Evolutionary conservation across 495 filamentous ascomycete species (phyloP), one percentile per base, ranked within the genome.

Genomic region (Daldinia grandis): DNA sequence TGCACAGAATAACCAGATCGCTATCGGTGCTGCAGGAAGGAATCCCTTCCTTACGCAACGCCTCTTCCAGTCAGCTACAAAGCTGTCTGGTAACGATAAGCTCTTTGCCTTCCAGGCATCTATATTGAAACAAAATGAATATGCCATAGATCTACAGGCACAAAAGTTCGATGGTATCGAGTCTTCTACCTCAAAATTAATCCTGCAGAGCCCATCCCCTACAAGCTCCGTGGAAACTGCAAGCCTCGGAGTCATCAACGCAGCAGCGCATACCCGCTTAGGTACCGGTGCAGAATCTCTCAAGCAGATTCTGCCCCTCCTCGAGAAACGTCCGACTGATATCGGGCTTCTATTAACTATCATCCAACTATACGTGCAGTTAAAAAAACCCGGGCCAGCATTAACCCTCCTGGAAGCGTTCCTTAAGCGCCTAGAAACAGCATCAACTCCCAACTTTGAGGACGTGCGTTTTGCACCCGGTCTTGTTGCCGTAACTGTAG

Each of bases 391-490:
- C 56, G 89, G 85, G 19, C 88, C 90, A 4, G 95, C 96, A 2
- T 89, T 93, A 59, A 83, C 81, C 47, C 84, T 93, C 5, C 81
- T 99, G 17, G 92, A 97, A 72, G 81, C 85, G 12, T 91, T 93
- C 69, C 83, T 97, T 40, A 87, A 84, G 64, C 86, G 85, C 17
- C 85, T 97, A n/a, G 92, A 95, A 69, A 79, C 86, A 35, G 88
- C 88, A 10, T 84, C 83, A 8, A 86, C 89, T 12, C 77, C 83
- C 12, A 77, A 83, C 28, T 76, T 88, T 58, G 76, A 85, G 28
- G 87, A 93, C 66, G 88, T 91, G 31, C 91, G 93, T 30, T 96
- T 89, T 76, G 89, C 93, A 33, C 95, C 96, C 0, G 96, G 96
- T 27, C 82, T 99, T 0, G 85, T 97, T 15, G 92, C 91, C n/a